These are phyloP conservation scores for Crithidia thermophila DNA, from an alignment of 208 protist species.

Conservation along the genomic window DNA sequence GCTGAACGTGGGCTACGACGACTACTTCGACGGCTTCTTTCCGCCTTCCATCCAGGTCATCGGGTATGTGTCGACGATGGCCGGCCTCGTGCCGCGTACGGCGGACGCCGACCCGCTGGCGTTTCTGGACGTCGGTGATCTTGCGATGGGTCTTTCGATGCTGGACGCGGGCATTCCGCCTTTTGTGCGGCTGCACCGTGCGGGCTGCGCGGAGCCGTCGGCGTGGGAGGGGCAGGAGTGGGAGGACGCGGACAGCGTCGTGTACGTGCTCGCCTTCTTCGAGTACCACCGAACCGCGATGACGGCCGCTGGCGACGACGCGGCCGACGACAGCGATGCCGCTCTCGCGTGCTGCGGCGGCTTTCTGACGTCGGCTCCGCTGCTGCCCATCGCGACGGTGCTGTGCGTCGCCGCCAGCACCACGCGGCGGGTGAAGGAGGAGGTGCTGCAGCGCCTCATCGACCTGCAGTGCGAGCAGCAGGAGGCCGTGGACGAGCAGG, in stretches of 20 bases:
- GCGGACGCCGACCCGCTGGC: constrained; percentile 40
- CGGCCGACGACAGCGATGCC: constrained; percentile 12
- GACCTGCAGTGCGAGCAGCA: constrained; percentile 76
- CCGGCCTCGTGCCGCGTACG: constrained; percentile 63
- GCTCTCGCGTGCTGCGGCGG: constrained; percentile 71
- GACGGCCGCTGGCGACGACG: constrained; percentile 20
- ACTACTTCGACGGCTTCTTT: constrained; percentile 83
- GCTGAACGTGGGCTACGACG: constrained; percentile 85
- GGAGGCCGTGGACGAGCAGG: constrained; percentile 32
- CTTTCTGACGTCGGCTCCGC: constrained; percentile 56
- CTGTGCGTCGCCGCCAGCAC: constrained; percentile 58
- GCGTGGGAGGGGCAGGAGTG: constrained; percentile 64
- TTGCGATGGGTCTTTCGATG: constrained; percentile 82
- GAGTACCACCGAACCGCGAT: constrained; percentile 55
- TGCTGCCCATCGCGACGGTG: constrained; percentile 82
- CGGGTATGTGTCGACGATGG: constrained; percentile 85
- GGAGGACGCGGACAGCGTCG: constrained; percentile 30
- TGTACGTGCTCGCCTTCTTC: constrained; percentile 83
- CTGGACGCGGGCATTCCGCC: constrained; percentile 83
- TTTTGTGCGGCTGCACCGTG: constrained; percentile 69
- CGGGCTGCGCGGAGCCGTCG: constrained; percentile 33
- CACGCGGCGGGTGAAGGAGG: constrained; percentile 58
- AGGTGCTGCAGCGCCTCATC: constrained; percentile 71
- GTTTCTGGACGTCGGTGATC: constrained; percentile 80
- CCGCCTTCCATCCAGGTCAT: constrained; percentile 69